phyloP scores from a whole-genome alignment of 352 stramenopile genomes.

The Poterioochromonas sp. region DNA sequence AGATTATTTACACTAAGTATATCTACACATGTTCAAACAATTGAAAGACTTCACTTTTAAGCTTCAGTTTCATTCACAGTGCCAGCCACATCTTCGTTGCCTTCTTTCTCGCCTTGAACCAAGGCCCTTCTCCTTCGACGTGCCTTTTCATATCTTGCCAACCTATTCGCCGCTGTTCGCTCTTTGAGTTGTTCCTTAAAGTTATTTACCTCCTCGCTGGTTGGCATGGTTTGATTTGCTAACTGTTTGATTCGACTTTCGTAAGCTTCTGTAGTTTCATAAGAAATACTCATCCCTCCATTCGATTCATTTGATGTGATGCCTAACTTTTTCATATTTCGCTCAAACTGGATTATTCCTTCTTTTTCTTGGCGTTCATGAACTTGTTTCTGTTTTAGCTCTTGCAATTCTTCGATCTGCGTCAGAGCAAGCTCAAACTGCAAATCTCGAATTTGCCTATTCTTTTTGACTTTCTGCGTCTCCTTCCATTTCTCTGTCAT shows the following conservation, averaged over 20 bases:
- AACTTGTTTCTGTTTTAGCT: neutral
- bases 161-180: neutral
- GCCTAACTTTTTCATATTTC: neutral
- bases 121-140: neutral
- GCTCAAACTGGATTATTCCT: slow-evolving; percentile 1
- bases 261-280: neutral
- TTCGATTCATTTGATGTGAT: neutral
- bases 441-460: slow-evolving; percentile 7
- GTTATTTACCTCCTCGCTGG: neutral
- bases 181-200: neutral
- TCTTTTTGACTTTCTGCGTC: neutral
- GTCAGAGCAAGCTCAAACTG: neutral
- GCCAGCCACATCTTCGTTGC: too few species aligned
- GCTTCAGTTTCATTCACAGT: too few species aligned
- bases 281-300: neutral
- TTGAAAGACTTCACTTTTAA: too few species aligned
- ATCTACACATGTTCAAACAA: too few species aligned
- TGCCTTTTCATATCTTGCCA: slow-evolving; percentile 9
- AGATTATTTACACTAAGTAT: too few species aligned
- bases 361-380: neutral
- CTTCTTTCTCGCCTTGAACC: too few species aligned
- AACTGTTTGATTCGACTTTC: neutral
- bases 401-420: neutral
- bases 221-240: neutral
- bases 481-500: neutral